Evolutionary conservation across 176 grass and related monocot genomes (phyloP).

Genomic region (Zoysia japonica): DNA sequence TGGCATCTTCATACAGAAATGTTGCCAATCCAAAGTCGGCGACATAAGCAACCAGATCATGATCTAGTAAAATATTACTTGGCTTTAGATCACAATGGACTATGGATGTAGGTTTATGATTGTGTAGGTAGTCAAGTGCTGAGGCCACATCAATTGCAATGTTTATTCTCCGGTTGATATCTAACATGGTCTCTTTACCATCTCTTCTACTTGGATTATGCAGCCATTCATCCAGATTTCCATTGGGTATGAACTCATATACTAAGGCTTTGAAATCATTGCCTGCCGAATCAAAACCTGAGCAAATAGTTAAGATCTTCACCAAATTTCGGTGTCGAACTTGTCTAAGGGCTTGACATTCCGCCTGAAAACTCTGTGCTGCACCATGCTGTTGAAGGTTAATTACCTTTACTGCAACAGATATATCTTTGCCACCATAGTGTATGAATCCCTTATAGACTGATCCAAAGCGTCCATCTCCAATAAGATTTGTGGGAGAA

Average conservation of each 20-base stretch:
- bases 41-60: slow-evolving; percentile 13
- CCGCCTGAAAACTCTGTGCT: slow-evolving; percentile 40
- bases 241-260: slow-evolving; percentile 14
- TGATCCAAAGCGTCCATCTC: slow-evolving; percentile 38
- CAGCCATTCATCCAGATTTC: slow-evolving; percentile 40
- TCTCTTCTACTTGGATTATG: slow-evolving; percentile 12
- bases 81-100: slow-evolving; percentile 24
- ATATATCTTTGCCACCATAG: neutral
- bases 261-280: slow-evolving; percentile 39
- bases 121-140: slow-evolving; percentile 16
- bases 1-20: neutral
- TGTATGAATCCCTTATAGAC: slow-evolving; percentile 29
- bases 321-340: slow-evolving; percentile 44
- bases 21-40: slow-evolving; percentile 28
- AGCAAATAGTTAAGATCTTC: slow-evolving; percentile 37
- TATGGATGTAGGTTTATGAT: neutral
- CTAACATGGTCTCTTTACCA: neutral
- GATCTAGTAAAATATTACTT: slow-evolving; percentile 26
- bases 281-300: slow-evolving; percentile 23
- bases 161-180: slow-evolving; percentile 6
- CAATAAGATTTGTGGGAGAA: slow-evolving; percentile 46
- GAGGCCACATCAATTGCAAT: slow-evolving; percentile 28
- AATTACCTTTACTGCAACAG: slow-evolving; percentile 38
- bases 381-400: slow-evolving; percentile 36
- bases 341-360: slow-evolving; percentile 35